Base-by-base conservation (phyloP, 257 asterid species). In the Parsonsia alboflavescens region DNA sequence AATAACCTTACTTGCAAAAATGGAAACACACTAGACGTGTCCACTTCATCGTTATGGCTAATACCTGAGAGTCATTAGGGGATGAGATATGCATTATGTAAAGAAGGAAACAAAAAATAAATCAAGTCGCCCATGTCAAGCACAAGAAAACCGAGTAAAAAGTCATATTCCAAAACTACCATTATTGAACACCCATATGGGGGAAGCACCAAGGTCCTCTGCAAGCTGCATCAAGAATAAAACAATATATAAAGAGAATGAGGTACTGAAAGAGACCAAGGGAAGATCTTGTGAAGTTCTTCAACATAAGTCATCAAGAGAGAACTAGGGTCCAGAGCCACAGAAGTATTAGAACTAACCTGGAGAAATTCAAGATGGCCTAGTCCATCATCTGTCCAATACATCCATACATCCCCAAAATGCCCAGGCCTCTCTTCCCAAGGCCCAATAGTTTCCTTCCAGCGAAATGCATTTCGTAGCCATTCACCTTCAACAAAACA, bases 351-450 rank as follows among this genome's bases (percentile, higher is more conserved):
- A 54, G 58, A 74, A 26, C 46, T 50, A 77, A 88, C 99, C 93
- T 88, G 99, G 77, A 95, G 88, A 87, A 92, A 92, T 82, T 95
- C 98, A 69, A 85, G 84, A 82, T 92, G 97, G 24, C 98, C 98
- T 41, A 92, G 77, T 16, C 98, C 98, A 74, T 90, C 99, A 81
- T 95, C 99, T 44, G 98, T 95, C 98, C 98, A 95, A 81, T 95
- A 95, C 73, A 78, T 71, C 99, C 99, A 95, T 70, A 95, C 99
- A 24, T 95, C 99, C 50, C 99, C 99, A 62, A 89, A 95, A 83
- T 95, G 99, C 39, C 99, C 98, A 0, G 97, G 91, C 80, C 98
- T 88, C 89, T 89, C 96, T 80, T 95, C 93, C 99, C 98, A 92
- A 1, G 95, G 89, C 33, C 99, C 99, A 72, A 95, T 83, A 56